Conservation (phyloP, 2,329 filamentous ascomycete genomes). For the Kalmusia sp. region DNA sequence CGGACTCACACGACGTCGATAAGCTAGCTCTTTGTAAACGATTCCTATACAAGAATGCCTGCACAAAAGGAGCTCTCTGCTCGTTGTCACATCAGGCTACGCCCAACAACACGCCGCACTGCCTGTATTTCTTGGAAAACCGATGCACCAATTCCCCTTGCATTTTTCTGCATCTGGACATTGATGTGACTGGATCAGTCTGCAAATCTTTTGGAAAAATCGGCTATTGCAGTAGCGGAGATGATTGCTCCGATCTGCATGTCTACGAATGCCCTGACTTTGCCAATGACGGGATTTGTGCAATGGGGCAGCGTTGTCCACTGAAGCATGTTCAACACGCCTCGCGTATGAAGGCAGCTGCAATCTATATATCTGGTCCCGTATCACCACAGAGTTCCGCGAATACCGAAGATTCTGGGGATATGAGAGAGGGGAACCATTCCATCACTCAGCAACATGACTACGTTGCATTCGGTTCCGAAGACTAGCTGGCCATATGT, state of each 20-base stretch:
- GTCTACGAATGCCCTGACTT: conserved; percentile 94
- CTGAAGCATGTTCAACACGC: conserved; percentile 77
- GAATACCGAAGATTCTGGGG: neutral
- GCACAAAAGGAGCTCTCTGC: conserved; percentile 78
- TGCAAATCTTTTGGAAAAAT: conserved; percentile 84
- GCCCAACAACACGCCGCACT: conserved; percentile 84
- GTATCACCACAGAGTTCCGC: neutral
- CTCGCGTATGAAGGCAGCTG: conserved; percentile 29
- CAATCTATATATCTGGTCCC: neutral
- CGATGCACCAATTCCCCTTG: conserved; percentile 88
- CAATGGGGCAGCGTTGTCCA: conserved; percentile 77
- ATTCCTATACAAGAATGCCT: conserved; percentile 80
- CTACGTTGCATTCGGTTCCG: conserved; percentile 33
- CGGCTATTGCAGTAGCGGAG: conserved; percentile 88
- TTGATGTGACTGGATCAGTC: conserved; percentile 78
- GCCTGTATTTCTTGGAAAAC: conserved; percentile 87
- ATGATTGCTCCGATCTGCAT: conserved; percentile 80
- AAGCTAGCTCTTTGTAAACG: conserved; percentile 93
- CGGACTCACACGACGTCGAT: conserved; percentile 80
- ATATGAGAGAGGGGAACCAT: conserved; percentile 13
- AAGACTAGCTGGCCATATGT: conserved; percentile 19
- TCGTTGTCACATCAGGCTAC: conserved; percentile 88
- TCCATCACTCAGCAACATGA: conserved; percentile 40
- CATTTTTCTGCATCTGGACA: conserved; percentile 83
- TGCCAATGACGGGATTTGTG: conserved; percentile 85